Percentiles rank a stretch among this genome's conserved stretches.
These are phyloP conservation scores for Entomortierella chlamydospora DNA, from an alignment of 192 early-diverging fungal species.

Conservation along the genomic window DNA sequence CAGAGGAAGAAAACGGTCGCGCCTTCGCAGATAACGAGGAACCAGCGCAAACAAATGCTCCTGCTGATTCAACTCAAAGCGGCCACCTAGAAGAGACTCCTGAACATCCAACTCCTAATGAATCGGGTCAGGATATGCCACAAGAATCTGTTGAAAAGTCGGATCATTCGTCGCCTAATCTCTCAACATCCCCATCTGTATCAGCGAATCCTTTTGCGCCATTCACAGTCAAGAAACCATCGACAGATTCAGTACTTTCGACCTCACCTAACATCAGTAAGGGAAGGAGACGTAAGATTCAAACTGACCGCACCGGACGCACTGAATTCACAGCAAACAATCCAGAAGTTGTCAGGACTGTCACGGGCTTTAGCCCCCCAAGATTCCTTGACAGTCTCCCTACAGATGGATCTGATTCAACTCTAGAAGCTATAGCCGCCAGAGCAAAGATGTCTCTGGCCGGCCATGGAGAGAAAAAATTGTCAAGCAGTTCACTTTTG, in stretches of 20 bases:
- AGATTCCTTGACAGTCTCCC: background rate
- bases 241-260: background rate
- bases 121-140: background rate
- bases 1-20: background rate
- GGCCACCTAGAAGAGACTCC: background rate
- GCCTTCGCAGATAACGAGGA: background rate
- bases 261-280: slow-evolving; percentile 5
- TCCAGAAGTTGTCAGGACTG: background rate
- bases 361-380: slow-evolving; percentile 11
- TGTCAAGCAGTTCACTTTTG: background rate
- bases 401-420: background rate
- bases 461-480: slow-evolving; percentile 3
- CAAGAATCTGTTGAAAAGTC: background rate
- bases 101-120: background rate
- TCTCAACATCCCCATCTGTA: background rate
- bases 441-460: slow-evolving; percentile 18
- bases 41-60: background rate
- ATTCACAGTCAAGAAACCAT: slow-evolving; percentile 4
- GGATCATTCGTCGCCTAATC: background rate
- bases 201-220: slow-evolving; percentile 20
- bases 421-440: slow-evolving; percentile 13
- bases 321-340: background rate
- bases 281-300: slow-evolving; percentile 39
- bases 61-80: background rate
- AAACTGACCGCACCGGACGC: slow-evolving; percentile 18